Evolutionary conservation across 495 filamentous ascomycete genomes (phyloP), one percentile per base, ranked within the genome.

Genomic region (Aspergillus heteromorphus): DNA sequence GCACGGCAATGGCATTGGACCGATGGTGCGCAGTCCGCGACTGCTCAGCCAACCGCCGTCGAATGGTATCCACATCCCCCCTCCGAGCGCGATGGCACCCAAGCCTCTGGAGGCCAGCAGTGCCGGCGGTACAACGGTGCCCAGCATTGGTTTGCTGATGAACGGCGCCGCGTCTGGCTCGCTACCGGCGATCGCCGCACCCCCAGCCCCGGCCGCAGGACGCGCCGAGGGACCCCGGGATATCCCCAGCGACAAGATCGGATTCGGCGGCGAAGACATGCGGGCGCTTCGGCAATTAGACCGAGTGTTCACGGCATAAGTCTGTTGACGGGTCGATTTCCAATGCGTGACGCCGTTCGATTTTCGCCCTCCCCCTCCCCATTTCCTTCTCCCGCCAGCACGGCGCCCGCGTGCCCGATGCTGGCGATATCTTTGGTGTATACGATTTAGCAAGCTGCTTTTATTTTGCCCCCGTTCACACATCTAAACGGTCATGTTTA

Each of bases 251-350:
- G 81, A 84, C 53, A 86, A 85, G 62, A 71, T 85, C 25, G 77
- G 77, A 23, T 86, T 82, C 57, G 69, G 70, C 34, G 78, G 79
- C 7, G 86, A 89, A 61, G 87, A 89, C 56, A 78, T 79, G 59
- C 70, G 84, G 48, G 84, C 84, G 0, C 70, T 90, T 40, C 77
- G 81, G 51, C 81, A 85, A 48, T 69, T 91, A 45, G 83, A 91
- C 64, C 70, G 73, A 13, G 73, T 75, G 1, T 77, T 77, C 48
- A 74, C 63, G 11, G 65, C 65, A 21, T 72, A 56, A 56, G 27
- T 23, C 43, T 16, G 21, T n/a, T 10, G 61, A 40, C 6, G 0
- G 19, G 23, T 27, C 23, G 23, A 27, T 27, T 27, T 27, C 7
- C 23, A 27, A 27, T 27, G 23, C 23, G 4, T 27, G 40, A 25